These are phyloP conservation scores for Suhomyces ambrosiae DNA, from an alignment of 1,139 yeast species.

Conservation along the genomic window DNA sequence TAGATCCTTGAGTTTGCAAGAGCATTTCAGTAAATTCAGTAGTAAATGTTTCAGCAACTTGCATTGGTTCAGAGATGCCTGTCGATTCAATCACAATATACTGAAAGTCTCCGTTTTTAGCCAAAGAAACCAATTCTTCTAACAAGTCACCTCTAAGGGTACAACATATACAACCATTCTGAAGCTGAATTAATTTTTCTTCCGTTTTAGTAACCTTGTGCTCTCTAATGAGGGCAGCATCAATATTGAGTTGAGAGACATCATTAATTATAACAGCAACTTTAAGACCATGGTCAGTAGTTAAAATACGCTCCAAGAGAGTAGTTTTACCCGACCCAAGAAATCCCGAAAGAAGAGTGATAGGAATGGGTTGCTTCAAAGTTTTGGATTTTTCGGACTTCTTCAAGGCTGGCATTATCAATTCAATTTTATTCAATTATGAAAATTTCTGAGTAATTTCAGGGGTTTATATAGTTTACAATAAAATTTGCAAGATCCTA, in stretches of 20 bases:
- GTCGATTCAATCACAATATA: slow-evolving; percentile 49
- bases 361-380: slow-evolving; percentile 39
- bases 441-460: too few relatives aligned
- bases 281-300: slow-evolving; percentile 38
- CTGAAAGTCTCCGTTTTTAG: slow-evolving; percentile 35
- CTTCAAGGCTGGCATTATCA: not conserved
- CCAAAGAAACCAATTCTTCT: slow-evolving; percentile 42
- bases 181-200: slow-evolving; percentile 46
- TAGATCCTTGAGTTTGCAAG: slow-evolving; percentile 22
- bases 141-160: slow-evolving; percentile 48
- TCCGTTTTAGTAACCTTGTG: slow-evolving; percentile 43
- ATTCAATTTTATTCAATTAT: too few relatives aligned
- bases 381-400: not conserved
- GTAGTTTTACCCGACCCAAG: slow-evolving; percentile 52
- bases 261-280: slow-evolving; percentile 50
- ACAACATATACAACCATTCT: slow-evolving; percentile 52
- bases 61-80: slow-evolving; percentile 52
- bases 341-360: slow-evolving; percentile 46
- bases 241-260: slow-evolving; percentile 41
- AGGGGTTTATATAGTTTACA: too few relatives aligned
- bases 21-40: slow-evolving; percentile 38
- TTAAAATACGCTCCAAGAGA: slow-evolving; percentile 42
- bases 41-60: slow-evolving; percentile 51
- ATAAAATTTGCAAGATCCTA: not conserved
- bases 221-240: slow-evolving; percentile 40